Conservation (phyloP, 108 stramenopile genomes). For the Cyclotella cryptica region DNA sequence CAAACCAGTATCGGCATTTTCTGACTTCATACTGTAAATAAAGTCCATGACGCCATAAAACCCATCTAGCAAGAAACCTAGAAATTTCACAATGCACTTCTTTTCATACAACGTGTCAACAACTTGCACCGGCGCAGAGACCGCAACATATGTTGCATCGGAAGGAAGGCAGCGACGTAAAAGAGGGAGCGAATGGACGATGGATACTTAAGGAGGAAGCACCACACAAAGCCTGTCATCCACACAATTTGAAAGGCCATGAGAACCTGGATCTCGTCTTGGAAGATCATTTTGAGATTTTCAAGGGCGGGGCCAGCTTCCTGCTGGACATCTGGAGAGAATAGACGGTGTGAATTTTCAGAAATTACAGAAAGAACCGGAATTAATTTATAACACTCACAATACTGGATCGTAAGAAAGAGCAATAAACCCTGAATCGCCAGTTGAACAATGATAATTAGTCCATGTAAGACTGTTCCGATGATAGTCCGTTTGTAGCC, state of each 20-base stretch:
- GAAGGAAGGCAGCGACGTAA: slow-evolving; percentile 53
- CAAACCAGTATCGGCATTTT: slow-evolving; percentile 6
- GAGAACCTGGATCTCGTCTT: slow-evolving; percentile 65
- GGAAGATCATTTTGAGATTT: slow-evolving; percentile 30
- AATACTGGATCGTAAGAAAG: slow-evolving; percentile 50
- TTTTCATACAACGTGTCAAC: slow-evolving; percentile 23
- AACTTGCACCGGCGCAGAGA: slow-evolving; percentile 39
- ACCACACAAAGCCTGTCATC: slow-evolving; percentile 61
- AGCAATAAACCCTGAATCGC: slow-evolving; percentile 46
- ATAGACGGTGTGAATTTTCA: background rate
- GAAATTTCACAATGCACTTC: slow-evolving; percentile 20
- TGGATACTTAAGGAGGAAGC: slow-evolving; percentile 55
- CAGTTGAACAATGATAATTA: slow-evolving; percentile 45
- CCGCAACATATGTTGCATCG: slow-evolving; percentile 60
- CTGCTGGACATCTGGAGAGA: slow-evolving; percentile 44
- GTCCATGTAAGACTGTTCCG: slow-evolving; percentile 52
- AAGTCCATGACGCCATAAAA: slow-evolving; percentile 30
- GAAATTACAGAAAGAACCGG: background rate
- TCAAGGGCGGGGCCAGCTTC: slow-evolving; percentile 40
- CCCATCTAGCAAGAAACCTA: background rate
- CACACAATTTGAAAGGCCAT: slow-evolving; percentile 61
- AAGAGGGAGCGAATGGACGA: slow-evolving; percentile 51
- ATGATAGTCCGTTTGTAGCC: slow-evolving; percentile 59
- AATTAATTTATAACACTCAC: slow-evolving; percentile 8
- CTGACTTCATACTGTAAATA: slow-evolving; percentile 37